A percentile compares a stretch with the other conserved stretches of the same genome.
Evolutionary conservation across 148 eudicot genomes (phyloP).

Genomic region (Tetragonia tetragonoides): DNA sequence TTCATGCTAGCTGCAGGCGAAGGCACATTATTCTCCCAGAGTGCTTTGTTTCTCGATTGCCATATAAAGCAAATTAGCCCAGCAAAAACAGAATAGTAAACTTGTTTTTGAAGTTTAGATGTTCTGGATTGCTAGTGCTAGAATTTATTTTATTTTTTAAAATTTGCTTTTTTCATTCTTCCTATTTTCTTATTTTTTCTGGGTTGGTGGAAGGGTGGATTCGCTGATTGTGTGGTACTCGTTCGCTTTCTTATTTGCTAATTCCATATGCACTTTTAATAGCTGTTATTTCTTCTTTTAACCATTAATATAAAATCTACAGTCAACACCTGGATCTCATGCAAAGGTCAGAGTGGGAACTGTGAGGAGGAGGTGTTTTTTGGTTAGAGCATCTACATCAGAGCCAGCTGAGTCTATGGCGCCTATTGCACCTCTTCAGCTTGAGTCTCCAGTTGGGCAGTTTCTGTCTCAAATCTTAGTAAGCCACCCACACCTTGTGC

Average conservation of each 20-base stretch:
- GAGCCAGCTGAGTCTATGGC: slow-evolving; percentile 44
- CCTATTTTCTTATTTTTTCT: no score
- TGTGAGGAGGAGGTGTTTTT: slow-evolving; percentile 34
- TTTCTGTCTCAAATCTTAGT: slow-evolving; percentile 73
- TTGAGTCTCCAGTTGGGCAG: slow-evolving; percentile 91
- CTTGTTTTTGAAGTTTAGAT: no score
- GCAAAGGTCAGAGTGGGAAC: slow-evolving; percentile 36
- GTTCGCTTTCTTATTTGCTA: not conserved
- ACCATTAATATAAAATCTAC: slow-evolving; percentile 14
- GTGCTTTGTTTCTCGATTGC: no score
- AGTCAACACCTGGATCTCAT: slow-evolving; percentile 34
- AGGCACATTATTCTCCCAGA: no score
- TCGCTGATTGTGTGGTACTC: not conserved
- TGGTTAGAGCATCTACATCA: slow-evolving; percentile 61
- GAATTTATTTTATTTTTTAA: no score
- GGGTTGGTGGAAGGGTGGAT: not conserved
- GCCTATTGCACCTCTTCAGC: slow-evolving; percentile 84
- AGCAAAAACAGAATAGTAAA: no score
- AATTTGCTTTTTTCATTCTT: no score
- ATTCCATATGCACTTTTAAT: not conserved
- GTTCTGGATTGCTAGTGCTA: no score
- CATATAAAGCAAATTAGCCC: no score
- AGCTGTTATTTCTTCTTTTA: not conserved
- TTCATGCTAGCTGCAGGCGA: no score
- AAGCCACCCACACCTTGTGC: slow-evolving; percentile 92